These are phyloP conservation scores for Beta vulgaris DNA, from an alignment of 148 eudicot genomes.

Conservation along the genomic window DNA sequence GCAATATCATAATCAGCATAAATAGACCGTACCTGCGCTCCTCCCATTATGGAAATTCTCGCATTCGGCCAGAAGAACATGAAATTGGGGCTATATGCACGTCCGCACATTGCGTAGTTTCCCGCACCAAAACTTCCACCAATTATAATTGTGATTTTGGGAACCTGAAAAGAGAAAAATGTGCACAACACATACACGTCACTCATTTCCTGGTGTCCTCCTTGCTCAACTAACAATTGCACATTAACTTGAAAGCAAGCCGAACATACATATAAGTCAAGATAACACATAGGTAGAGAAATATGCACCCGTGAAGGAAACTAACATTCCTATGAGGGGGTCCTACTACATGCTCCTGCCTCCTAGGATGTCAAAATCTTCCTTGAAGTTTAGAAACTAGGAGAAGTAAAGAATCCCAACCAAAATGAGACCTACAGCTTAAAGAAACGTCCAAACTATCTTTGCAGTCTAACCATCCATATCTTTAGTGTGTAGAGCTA, in stretches of 20 bases:
- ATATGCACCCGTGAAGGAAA: background rate
- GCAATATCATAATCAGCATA: background rate
- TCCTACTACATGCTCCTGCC: background rate
- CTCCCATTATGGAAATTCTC: slow-evolving; percentile 94
- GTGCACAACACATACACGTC: slow-evolving; percentile 3
- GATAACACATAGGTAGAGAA: background rate
- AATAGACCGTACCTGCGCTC: slow-evolving; percentile 65
- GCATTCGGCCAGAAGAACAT: slow-evolving; percentile 99
- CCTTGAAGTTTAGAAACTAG: background rate
- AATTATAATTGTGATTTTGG: slow-evolving; percentile 80
- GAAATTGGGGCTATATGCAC: slow-evolving; percentile 95
- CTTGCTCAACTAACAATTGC: background rate
- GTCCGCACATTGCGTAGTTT: slow-evolving; percentile 98
- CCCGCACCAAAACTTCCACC: slow-evolving; percentile 99
- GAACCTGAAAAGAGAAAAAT: slow-evolving; percentile 56
- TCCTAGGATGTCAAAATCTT: background rate
- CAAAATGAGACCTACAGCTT: background rate
- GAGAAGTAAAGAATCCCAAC: background rate
- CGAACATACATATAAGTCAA: background rate
- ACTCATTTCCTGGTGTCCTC: background rate
- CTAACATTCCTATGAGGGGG: background rate
- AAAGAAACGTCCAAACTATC: background rate
- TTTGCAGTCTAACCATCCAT: background rate
- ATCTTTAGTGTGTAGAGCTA: background rate
- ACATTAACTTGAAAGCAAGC: background rate